Base-by-base conservation (phyloP, 345 rosid genomes). In the Lepidium sativum region DNA sequence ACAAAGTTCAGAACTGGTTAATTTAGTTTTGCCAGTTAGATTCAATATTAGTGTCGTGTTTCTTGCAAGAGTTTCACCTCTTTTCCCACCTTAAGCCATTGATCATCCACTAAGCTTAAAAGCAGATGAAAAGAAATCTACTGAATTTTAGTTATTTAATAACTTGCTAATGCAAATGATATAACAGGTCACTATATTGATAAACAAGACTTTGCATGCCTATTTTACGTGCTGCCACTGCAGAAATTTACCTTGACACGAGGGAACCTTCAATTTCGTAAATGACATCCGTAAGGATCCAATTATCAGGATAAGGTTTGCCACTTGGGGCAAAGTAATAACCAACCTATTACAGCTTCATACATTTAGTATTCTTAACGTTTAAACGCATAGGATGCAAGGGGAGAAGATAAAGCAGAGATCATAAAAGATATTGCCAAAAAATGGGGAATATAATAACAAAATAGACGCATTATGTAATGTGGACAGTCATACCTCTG, bases 231-330 rank as follows among this genome's bases (percentile, higher is more conserved):
- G 44, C 49, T 72, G 42, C 56, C 15, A 37, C 20, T 45, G 54
- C 54, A 9, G 47, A 51, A 25, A 49, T 72, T 70, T 73, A 86
- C 99, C 99, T 80, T 3, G 95, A 80, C 59, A 84, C 44, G 2
- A 94, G 84, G 55, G 89, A 83, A 69, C 99, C 97, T 81, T 94
- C 97, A 51, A 80, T 58, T 78, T 94, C 97, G 54, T 88, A 90
- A 58, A 94, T 79, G 78, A 94, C 21, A 79, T 94, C 99, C 6
- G 99, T 90, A 64, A 88, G 80, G 69, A 90, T 94, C 99, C 99
- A 94, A 71, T 90, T 94, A 80, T 94, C 96, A 79, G 99, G 99
- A 73, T 94, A 94, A 72, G 97, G 96, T 80, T 94, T 94, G 69
- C 97, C 96, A 73, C 99, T 90, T 31, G 97, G 96, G 20, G 99